Base-by-base conservation (phyloP, 768 basidiomycete species). In the Tricholoma furcatifolium region DNA sequence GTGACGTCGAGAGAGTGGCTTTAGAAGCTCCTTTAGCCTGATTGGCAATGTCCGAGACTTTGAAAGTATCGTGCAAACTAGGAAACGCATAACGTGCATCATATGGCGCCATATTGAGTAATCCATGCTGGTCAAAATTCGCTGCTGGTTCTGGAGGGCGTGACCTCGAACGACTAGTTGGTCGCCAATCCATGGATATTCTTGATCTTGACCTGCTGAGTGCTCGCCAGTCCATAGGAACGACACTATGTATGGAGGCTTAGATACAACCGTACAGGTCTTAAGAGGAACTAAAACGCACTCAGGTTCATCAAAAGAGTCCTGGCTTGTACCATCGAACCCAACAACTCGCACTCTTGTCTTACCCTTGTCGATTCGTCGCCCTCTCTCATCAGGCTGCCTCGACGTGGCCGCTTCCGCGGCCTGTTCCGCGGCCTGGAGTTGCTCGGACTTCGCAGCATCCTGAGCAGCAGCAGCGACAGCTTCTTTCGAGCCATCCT, bases 211-310 rank as follows among this genome's bases (percentile, higher is more conserved):
- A 96, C 57, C 93, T 81, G 69, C 92, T 94, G 66, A 93, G 84
- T 30, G 90, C 85, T 44, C 93, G 80, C 94, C 93, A 97, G 64
- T 96, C 94, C 93, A 97, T 97, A 23, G 84, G 72, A 41, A 80
- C 79, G 49, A 75, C 73, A 54, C 85, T 85, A 53, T 48, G 41
- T 31, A 40, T 31, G 44, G n/a, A 43, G n/a, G 20, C 45, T 43
- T 17, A 31, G 47, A 47, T 12, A n/a, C 51, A 36, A 38, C 21
- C 43, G 23, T 20, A 51, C 50, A 58, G 48, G 47, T 31, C 10
- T 23, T 36, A 21, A 20, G 17, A 20, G 42, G n/a, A n/a, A n/a
- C n/a, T n/a, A 41, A 52, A 60, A 84, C 84, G 70, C 66, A 91
- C 88, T 89, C 88, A 58, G 83, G 77, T 60, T 88, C 87, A 62